Base-by-base conservation (phyloP, 495 filamentous ascomycete species). In the Trichoderma orchidacearum region DNA sequence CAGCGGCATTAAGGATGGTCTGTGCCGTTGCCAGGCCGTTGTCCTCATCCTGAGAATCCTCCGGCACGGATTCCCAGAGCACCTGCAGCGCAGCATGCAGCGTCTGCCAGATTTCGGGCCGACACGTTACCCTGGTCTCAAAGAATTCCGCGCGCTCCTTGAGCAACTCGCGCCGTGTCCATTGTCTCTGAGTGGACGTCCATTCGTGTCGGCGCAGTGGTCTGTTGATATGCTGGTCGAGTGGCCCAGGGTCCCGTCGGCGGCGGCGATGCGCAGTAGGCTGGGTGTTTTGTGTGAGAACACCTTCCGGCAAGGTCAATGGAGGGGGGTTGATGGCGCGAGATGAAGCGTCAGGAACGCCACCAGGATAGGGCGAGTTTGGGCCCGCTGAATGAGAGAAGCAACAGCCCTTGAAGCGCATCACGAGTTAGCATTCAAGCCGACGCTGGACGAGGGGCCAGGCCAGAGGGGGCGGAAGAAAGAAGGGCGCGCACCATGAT, bases 121-220 rank as follows among this genome's bases (percentile, higher is more conserved):
- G 76, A 9, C 90, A 89, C 5, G 85, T 85, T 3, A 93, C 87
- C 30, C 87, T 72, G 3, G 91, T 97, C 55, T 90, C 86, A 60
- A 89, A 93, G 70, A 90, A 93, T 57, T 87, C 87, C 25, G 68
- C 66, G 32, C 78, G 68, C 59, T 81, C 75, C 21, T 66, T 67
- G 25, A 72, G 67, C 12, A 81, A 52, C 5, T 72, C 61, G 13
- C 62, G 51, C 0, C 68, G 69, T 0, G 76, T 77, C 77, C 77
- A 81, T 0, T 58, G 52, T 7, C 70, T 64, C 59, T 70, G 67
- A 12, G 66, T 64, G 55, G 75, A 70, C 11, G 63, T 65, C 78
- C 78, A 81, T 58, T 72, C 65, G 58, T 74, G 72, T 0, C 70
- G 70, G 2, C 72, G 71, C 27, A 78, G 60, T 12, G 75, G 74